Evolutionary conservation across 139 green algal genomes (phyloP), one percentile per base, ranked within the genome.

Genomic region (Closterium sp.): DNA sequence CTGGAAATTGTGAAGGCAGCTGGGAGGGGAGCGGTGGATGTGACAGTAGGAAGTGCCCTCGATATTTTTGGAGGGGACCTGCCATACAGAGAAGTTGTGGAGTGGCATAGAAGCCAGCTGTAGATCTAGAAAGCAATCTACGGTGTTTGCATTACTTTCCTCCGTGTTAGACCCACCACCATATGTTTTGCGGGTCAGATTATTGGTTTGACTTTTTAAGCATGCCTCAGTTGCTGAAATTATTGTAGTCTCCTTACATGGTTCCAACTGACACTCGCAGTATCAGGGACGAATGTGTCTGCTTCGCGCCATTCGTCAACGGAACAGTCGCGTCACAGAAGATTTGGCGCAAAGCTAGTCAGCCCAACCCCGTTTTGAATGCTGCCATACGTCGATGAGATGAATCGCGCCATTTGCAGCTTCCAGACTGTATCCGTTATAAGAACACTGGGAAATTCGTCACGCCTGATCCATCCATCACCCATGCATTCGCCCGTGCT

Each of bases 31-130:
- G 91, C 93, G 1, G 97, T 99, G 25, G 97, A 99, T 93, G 96
- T 99, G 85, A 99, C 98, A 3, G 97, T 99, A 1, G 98, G 98
- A 66, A 98, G 95, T 55, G 98, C 98, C 10, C 94, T 99, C 10
- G 98, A 99, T 95, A 98, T 99, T 28, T 99, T 99, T 95, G 98
- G 98, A 0, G 98, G 98, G 1, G 93, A 96, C 35, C 93, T 99
- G 84, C 88, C 94, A 0, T 99, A 99, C 88, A 38, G 88, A 5
- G 96, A 98, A 4, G 98, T 99, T 0, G 96, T 99, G 33, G 95
- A 94, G 2, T 99, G 98, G 98, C 98, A 99, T 95, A 85, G 87
- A 34, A 33, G 33, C 28, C 90, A 93, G n/a, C 4, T 5, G n/a
- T 86, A 28, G 84, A 19, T 87, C 1, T 66, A 34, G 4, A 3